phyloP scores from a whole-genome alignment of 352 stramenopile genomes.

The Phytophthora macrochlamydospora region DNA sequence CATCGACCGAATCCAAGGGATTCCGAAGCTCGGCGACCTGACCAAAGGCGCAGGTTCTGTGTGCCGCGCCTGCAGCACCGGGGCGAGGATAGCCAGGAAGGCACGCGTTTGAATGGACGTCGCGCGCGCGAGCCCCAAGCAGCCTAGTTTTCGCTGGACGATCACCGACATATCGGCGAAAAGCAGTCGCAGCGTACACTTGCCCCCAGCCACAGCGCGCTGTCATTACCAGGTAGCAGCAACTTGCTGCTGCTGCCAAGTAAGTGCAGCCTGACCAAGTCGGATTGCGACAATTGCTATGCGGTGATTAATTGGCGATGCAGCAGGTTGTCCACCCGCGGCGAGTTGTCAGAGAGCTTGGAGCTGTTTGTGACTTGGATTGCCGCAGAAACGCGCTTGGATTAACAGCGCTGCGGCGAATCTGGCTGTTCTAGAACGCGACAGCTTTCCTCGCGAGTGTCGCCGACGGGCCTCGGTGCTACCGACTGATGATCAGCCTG shows the following conservation, averaged over 20 bases:
- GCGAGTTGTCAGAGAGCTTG: background rate
- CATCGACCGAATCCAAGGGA: background rate
- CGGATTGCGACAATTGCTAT: too few relatives aligned
- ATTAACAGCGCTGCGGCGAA: slow-evolving; percentile 22
- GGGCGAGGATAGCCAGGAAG: slow-evolving; percentile 4
- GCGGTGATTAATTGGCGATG: too few relatives aligned
- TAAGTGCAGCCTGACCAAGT: too few relatives aligned
- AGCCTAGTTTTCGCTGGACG: slow-evolving; percentile 33
- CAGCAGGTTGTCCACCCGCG: too few relatives aligned
- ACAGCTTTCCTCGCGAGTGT: background rate
- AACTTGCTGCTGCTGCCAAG: too few relatives aligned
- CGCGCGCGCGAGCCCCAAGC: slow-evolving; percentile 13
- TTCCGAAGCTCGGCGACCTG: background rate
- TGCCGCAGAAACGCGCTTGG: slow-evolving; percentile 18
- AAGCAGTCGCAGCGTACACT: background rate
- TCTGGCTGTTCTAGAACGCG: slow-evolving; percentile 12
- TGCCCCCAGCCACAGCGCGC: too few relatives aligned
- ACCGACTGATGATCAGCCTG: too few relatives aligned
- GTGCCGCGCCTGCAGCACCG: slow-evolving; percentile 14
- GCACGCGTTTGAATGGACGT: slow-evolving; percentile 11
- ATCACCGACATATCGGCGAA: slow-evolving; percentile 11
- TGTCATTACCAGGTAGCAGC: too few relatives aligned
- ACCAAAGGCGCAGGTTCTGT: slow-evolving; percentile 22
- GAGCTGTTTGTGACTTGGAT: slow-evolving; percentile 1
- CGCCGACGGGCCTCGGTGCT: background rate